These are phyloP conservation scores for Ophiocordyceps australis DNA, from an alignment of 2,329 filamentous ascomycete species.

Conservation along the genomic window DNA sequence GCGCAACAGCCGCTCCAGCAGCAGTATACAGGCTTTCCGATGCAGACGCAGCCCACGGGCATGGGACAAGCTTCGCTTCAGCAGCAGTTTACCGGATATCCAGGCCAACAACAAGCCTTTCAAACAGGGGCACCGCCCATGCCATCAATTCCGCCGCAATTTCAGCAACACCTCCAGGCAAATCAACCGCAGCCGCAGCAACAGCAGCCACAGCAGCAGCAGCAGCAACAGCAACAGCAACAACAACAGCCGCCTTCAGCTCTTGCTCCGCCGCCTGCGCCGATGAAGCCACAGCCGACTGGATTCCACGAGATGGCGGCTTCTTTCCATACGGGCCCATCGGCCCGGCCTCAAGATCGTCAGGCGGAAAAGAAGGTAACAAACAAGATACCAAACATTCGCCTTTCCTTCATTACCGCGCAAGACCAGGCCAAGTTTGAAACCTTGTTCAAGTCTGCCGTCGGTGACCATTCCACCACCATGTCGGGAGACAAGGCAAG, in stretches of 20 bases:
- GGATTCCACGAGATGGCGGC: slow-evolving; percentile 50
- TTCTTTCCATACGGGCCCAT: slow-evolving; percentile 38
- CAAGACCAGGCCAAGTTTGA: slow-evolving; percentile 94
- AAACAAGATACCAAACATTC: slow-evolving; percentile 80
- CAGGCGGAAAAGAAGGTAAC: slow-evolving; percentile 33
- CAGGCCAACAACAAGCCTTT: slow-evolving; percentile 38
- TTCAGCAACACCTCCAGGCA: slow-evolving; percentile 30
- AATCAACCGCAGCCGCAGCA: slow-evolving; percentile 12
- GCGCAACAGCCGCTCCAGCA: slow-evolving; percentile 31
- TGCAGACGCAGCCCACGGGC: slow-evolving; percentile 25
- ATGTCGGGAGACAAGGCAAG: slow-evolving; percentile 86
- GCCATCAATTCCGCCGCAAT: slow-evolving; percentile 41
- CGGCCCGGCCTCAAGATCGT: slow-evolving; percentile 23
- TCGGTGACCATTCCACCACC: slow-evolving; percentile 65
- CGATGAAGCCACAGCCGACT: slow-evolving; percentile 47
- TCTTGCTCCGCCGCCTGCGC: slow-evolving; percentile 32
- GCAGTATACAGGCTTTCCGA: slow-evolving; percentile 42
- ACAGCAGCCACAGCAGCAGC: slow-evolving; percentile 13
- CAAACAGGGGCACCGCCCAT: slow-evolving; percentile 40
- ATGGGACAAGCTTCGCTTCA: slow-evolving; percentile 40
- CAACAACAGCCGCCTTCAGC: slow-evolving; percentile 30
- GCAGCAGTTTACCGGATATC: slow-evolving; percentile 51
- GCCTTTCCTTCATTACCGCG: slow-evolving; percentile 88
- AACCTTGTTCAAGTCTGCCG: slow-evolving; percentile 90
- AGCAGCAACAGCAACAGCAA: slow-evolving; percentile 21